Base-by-base conservation (phyloP, 164 flowering plant species). In the Echeveria elegans region DNA sequence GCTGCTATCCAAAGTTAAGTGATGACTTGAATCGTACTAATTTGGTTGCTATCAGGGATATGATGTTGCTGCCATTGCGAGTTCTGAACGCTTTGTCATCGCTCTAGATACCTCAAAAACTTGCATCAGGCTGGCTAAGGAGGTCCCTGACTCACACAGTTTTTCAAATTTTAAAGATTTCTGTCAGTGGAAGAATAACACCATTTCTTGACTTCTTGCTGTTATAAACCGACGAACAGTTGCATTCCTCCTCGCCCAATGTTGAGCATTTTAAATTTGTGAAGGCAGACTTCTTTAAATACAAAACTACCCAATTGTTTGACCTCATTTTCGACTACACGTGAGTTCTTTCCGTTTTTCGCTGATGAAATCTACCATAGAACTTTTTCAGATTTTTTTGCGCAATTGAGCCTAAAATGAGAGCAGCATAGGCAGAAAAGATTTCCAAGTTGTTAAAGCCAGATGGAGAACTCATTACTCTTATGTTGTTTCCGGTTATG, bases 291-390 rank as follows among this genome's bases (percentile, higher is more conserved):
- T 89, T 92, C 81, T 89, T 92, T 79, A 74, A 74, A 67, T 88
- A 90, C 96, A 68, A 62, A 60, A 85, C 96, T 53, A 71, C 73
- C 34, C 82, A 81, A 71, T 71, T 80, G 75, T 91, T 88, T 82
- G 97, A 91, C 81, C 79, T 87, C 69, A 81, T 91, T 66, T 85
- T 85, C 67, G 92, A 91, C 75, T 88, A 91, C 66, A 87, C 93
- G 96, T 88, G 76, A 85, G 96, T 77, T 50, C 34, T 52, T 66
- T 19, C 53, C 40, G 59, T 59, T 30, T 26, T 66, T 21, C n/a
- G 28, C n/a, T 72, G 68, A n/a, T 24, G 64, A 71, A 24, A 56
- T 28, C 37, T 11, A 28, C 24, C 43, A n/a, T n/a, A n/a, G n/a
- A n/a, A n/a, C n/a, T n/a, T n/a, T n/a, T n/a, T n/a, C n/a, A n/a